Evolutionary conservation across 2,329 filamentous ascomycete genomes (phyloP).

Genomic region (Cladosporium sp.): DNA sequence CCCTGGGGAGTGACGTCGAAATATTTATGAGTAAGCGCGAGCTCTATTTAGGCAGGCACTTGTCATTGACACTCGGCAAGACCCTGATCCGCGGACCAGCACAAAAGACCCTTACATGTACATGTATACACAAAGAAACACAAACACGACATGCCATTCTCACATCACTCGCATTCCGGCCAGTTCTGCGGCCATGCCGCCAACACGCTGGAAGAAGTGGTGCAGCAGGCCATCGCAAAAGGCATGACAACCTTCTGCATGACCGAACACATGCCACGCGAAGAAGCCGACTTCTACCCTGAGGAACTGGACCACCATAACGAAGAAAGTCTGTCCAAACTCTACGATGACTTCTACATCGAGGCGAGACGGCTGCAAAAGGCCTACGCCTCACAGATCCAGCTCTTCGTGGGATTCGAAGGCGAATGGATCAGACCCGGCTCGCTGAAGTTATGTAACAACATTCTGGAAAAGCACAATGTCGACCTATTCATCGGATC

Average conservation of each 20-base stretch:
- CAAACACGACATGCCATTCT: slow-evolving; percentile 71
- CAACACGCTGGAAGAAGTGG: slow-evolving; percentile 76
- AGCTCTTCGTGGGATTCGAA: slow-evolving; percentile 86
- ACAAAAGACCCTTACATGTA: background rate
- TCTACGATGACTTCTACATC: slow-evolving; percentile 67
- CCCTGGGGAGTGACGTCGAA: no score
- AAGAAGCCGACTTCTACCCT: slow-evolving; percentile 77
- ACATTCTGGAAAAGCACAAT: slow-evolving; percentile 55
- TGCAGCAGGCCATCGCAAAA: slow-evolving; percentile 71
- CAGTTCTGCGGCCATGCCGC: slow-evolving; percentile 94
- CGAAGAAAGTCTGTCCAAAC: slow-evolving; percentile 42
- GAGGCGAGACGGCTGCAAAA: slow-evolving; percentile 71
- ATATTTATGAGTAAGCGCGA: background rate
- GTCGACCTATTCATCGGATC: slow-evolving; percentile 92
- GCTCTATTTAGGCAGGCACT: background rate
- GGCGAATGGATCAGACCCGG: slow-evolving; percentile 81
- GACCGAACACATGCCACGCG: slow-evolving; percentile 92
- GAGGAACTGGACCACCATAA: slow-evolving; percentile 59
- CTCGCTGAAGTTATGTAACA: slow-evolving; percentile 56
- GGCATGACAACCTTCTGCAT: slow-evolving; percentile 81
- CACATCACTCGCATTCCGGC: slow-evolving; percentile 96
- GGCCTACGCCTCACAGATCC: slow-evolving; percentile 66
- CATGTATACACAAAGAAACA: background rate
- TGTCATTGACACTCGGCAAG: background rate
- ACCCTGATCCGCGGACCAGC: background rate